Percentiles rank a stretch among this genome's conserved stretches.
Conservation (phyloP, 768 basidiomycete genomes). For the Trametes villosa region DNA sequence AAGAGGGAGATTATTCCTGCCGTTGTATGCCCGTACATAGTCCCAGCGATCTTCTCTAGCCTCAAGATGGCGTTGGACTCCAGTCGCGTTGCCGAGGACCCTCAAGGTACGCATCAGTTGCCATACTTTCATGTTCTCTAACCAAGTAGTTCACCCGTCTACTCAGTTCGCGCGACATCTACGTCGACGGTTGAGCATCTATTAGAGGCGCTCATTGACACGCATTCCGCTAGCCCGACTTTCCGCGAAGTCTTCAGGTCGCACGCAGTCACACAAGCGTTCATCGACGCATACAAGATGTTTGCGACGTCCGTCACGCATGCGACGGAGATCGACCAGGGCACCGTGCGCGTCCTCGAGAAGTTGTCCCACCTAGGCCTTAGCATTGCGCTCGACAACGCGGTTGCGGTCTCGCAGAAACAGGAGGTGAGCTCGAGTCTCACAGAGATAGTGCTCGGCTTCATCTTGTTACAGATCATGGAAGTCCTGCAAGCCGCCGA, state of each 20-base stretch:
- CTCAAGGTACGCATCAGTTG: slow-evolving; percentile 9
- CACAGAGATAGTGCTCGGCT: background rate
- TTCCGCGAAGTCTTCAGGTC: slow-evolving; percentile 79
- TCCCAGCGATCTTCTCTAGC: slow-evolving; percentile 72
- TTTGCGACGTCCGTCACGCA: slow-evolving; percentile 52
- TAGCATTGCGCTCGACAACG: slow-evolving; percentile 66
- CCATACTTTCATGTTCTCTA: background rate
- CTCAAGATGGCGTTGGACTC: slow-evolving; percentile 58
- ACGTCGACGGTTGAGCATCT: slow-evolving; percentile 59
- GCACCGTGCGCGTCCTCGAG: slow-evolving; percentile 60
- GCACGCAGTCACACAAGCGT: slow-evolving; percentile 67
- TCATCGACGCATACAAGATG: slow-evolving; percentile 63
- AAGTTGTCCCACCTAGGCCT: slow-evolving; percentile 74
- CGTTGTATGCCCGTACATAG: slow-evolving; percentile 65
- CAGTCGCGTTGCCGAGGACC: slow-evolving; percentile 33
- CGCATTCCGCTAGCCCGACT: slow-evolving; percentile 64
- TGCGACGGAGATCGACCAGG: slow-evolving; percentile 44
- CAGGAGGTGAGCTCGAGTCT: slow-evolving; percentile 56
- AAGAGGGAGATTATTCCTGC: slow-evolving; percentile 33
- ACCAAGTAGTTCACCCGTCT: background rate
- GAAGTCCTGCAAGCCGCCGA: slow-evolving; percentile 61
- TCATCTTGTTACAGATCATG: slow-evolving; percentile 49
- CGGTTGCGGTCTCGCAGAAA: slow-evolving; percentile 67
- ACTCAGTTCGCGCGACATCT: slow-evolving; percentile 17
- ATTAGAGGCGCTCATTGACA: slow-evolving; percentile 67